phyloP scores from a whole-genome alignment of 2,329 filamentous ascomycete species.

The Penicillium sp. region DNA sequence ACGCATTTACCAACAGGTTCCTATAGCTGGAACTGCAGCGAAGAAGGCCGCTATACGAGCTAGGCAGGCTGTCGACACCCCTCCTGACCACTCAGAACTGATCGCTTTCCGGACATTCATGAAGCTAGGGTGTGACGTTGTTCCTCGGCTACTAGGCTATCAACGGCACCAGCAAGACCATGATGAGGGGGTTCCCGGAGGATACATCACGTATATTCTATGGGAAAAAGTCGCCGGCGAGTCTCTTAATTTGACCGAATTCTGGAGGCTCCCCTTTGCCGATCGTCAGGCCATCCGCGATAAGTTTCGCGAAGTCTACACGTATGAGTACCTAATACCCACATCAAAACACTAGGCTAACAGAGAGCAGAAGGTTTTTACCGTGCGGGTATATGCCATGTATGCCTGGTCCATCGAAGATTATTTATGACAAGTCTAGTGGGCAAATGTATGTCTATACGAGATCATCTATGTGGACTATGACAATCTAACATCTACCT shows the following conservation, averaged over 20 bases:
- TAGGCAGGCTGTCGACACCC: neutral
- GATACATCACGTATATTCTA: slow-evolving; percentile 3
- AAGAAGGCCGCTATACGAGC: neutral
- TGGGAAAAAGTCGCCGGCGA: slow-evolving; percentile 4
- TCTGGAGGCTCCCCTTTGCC: slow-evolving; percentile 4
- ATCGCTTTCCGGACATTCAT: neutral
- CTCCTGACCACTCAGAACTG: slow-evolving; percentile 1
- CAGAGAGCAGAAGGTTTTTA: slow-evolving; percentile 1
- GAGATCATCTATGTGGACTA: neutral
- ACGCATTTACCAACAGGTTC: slow-evolving; percentile 4
- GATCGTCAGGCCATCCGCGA: slow-evolving; percentile 5
- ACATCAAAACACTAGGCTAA: neutral
- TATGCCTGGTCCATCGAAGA: slow-evolving; percentile 6
- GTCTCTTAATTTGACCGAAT: slow-evolving; percentile 3
- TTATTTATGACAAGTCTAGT: slow-evolving; percentile 3
- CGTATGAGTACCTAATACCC: neutral
- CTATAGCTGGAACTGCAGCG: slow-evolving; percentile 4
- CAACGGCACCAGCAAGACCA: slow-evolving; percentile 1
- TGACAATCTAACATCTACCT: neutral
- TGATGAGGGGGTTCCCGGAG: slow-evolving; percentile 1
- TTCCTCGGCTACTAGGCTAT: slow-evolving; percentile 5
- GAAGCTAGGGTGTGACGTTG: neutral
- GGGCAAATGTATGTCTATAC: slow-evolving; percentile 2
- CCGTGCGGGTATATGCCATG: slow-evolving; percentile 1
- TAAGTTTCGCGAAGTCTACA: slow-evolving; percentile 4